Evolutionary conservation across 495 filamentous ascomycete species (phyloP).

Genomic region (Diplogelasinospora grovesii): DNA sequence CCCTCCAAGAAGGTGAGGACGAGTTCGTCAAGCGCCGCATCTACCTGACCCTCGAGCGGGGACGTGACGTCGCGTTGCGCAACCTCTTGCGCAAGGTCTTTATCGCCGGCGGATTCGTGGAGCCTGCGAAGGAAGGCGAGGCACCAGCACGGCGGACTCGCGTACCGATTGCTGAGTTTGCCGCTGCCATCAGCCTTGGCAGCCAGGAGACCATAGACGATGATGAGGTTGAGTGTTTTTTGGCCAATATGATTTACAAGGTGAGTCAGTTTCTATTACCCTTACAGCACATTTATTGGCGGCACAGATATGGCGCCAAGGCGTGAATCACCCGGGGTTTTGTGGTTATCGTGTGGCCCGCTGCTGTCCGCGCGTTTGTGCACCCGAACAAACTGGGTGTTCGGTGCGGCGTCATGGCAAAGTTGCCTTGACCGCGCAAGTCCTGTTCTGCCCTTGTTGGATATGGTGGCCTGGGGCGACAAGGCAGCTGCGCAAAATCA

Average conservation of each 20-base stretch:
- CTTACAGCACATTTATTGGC: no score
- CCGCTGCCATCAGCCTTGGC: slow-evolving; percentile 50
- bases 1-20: slow-evolving; percentile 70
- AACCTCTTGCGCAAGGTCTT: slow-evolving; percentile 91
- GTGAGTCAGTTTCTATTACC: slow-evolving; percentile 39
- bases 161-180: slow-evolving; percentile 74
- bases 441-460: not conserved
- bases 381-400: no score
- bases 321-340: no score
- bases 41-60: slow-evolving; percentile 87
- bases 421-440: slow-evolving; percentile 1
- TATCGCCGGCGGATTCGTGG: slow-evolving; percentile 70
- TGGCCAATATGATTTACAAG: slow-evolving; percentile 97
- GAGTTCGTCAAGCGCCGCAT: slow-evolving; percentile 94
- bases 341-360: no score
- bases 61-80: slow-evolving; percentile 80
- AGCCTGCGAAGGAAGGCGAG: slow-evolving; percentile 57
- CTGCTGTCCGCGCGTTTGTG: no score
- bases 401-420: slow-evolving; percentile 1
- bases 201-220: slow-evolving; percentile 61
- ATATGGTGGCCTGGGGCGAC: slow-evolving; percentile 11
- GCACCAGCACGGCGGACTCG: slow-evolving; percentile 61
- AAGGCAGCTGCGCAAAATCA: slow-evolving; percentile 5
- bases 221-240: slow-evolving; percentile 91
- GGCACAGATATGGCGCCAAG: not conserved